Evolutionary conservation across 345 rosid genomes (phyloP).

Genomic region (Bruguiera sexangula): DNA sequence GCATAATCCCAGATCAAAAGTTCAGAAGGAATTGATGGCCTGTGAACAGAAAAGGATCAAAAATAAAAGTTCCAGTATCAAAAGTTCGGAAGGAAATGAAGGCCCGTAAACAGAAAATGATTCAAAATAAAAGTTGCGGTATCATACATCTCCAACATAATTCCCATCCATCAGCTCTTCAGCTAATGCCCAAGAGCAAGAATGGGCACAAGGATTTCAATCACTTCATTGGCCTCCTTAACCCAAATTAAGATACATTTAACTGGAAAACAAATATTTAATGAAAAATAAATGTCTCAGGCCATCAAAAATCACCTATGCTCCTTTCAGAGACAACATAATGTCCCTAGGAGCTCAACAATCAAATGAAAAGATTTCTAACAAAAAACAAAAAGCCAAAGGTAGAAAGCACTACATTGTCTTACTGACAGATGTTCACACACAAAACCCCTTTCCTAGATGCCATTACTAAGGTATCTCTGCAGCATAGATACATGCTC

Average conservation of each 20-base stretch:
- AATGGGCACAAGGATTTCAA: conserved; percentile 8
- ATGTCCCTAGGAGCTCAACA: too few relatives aligned
- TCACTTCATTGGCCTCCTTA: background rate
- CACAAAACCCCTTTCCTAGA: too few relatives aligned
- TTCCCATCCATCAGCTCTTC: background rate
- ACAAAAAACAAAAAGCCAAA: too few relatives aligned
- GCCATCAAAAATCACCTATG: too few relatives aligned
- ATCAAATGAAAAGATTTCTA: too few relatives aligned
- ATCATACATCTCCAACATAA: background rate
- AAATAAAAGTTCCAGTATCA: background rate
- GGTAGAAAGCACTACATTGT: too few relatives aligned
- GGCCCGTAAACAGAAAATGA: background rate
- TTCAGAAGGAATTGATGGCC: background rate
- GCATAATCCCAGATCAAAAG: background rate
- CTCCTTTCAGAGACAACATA: too few relatives aligned
- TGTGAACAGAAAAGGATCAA: background rate
- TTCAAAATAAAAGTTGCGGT: background rate
- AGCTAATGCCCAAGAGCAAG: background rate
- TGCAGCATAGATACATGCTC: too few relatives aligned
- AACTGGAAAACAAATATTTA: too few relatives aligned
- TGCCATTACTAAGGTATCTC: too few relatives aligned
- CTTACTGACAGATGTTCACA: too few relatives aligned
- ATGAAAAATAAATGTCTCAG: too few relatives aligned
- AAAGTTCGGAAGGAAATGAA: background rate
- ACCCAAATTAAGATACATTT: background rate